Percentiles rank a stretch among this genome's conserved stretches.
Evolutionary conservation across 2,329 filamentous ascomycete species (phyloP).

Genomic region (Tolypocladium guangdongense): DNA sequence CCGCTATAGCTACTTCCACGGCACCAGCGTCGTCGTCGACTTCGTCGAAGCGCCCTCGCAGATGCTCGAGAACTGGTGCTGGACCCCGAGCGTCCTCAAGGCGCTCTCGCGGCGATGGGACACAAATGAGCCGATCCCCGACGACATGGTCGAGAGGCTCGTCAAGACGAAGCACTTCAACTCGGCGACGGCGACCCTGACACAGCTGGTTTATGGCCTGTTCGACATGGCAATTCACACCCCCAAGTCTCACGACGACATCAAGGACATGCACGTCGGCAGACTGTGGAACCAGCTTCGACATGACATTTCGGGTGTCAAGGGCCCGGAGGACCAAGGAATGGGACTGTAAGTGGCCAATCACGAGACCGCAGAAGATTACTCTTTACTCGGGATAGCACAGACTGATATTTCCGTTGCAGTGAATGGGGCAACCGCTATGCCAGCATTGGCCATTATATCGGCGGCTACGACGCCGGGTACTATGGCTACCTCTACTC

Average conservation of each 20-base stretch:
- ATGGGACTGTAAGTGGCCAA: conserved; percentile 34
- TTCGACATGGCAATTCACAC: conserved; percentile 78
- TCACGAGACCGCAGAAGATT: neutral
- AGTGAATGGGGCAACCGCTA: conserved; percentile 67
- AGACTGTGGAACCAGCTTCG: conserved; percentile 63
- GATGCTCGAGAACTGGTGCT: conserved; percentile 71
- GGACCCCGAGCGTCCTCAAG: conserved; percentile 54
- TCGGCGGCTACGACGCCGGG: conserved; percentile 75
- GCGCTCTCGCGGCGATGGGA: conserved; percentile 64
- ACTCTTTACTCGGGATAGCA: neutral
- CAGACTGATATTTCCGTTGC: conserved; percentile 13
- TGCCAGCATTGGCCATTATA: conserved; percentile 71
- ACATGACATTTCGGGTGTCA: conserved; percentile 59
- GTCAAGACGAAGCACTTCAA: conserved; percentile 74
- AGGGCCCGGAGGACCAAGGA: conserved; percentile 60
- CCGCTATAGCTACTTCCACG: conserved; percentile 55
- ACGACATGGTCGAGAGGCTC: conserved; percentile 62
- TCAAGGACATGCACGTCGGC: conserved; percentile 54
- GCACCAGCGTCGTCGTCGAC: conserved; percentile 54
- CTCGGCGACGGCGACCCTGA: conserved; percentile 65
- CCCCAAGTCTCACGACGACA: conserved; percentile 55
- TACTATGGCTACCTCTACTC: conserved; percentile 71
- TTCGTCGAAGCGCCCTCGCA: conserved; percentile 64
- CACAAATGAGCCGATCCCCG: conserved; percentile 58
- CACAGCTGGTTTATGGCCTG: conserved; percentile 70